phyloP scores from a whole-genome alignment of 2,329 filamentous ascomycete genomes.

The Monilinia aucupariae region DNA sequence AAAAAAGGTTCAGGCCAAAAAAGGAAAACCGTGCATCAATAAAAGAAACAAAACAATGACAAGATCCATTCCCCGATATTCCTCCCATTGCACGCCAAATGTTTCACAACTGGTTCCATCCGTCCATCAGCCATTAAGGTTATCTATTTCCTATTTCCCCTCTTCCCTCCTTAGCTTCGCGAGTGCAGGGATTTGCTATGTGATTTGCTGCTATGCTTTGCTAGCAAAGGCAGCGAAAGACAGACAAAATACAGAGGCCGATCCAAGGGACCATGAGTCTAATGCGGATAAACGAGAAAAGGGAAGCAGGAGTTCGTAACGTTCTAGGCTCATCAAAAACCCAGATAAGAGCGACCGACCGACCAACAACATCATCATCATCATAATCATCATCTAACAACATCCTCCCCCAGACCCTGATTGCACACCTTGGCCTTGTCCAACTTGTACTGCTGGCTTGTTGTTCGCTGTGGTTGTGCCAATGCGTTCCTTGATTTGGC shows the following conservation, averaged over 20 bases:
- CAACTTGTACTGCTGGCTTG: constrained; percentile 96
- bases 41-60: constrained; percentile 17
- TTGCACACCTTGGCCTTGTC: constrained; percentile 89
- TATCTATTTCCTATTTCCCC: constrained; percentile 27
- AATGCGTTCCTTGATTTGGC: constrained; percentile 99
- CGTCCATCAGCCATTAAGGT: constrained; percentile 31
- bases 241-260: constrained; percentile 29
- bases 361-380: constrained; percentile 9
- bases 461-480: constrained; percentile 91
- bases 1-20: constrained; percentile 10
- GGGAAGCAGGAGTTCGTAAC: constrained; percentile 25
- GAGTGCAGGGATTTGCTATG: constrained; percentile 21
- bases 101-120: constrained; percentile 24
- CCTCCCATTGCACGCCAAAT: constrained; percentile 29
- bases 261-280: constrained; percentile 33
- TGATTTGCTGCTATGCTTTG: constrained; percentile 24
- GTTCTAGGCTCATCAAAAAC: constrained; percentile 22
- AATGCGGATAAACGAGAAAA: constrained; percentile 30
- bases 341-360: constrained; percentile 11
- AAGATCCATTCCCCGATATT: constrained; percentile 24
- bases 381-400: constrained; percentile 58
- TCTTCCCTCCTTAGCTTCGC: constrained; percentile 8
- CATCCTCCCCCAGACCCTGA: constrained; percentile 79
- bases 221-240: constrained; percentile 21
- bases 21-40: constrained; percentile 16